These are phyloP conservation scores for Boletus reticuloceps DNA, from an alignment of 768 basidiomycete genomes.

Conservation along the genomic window DNA sequence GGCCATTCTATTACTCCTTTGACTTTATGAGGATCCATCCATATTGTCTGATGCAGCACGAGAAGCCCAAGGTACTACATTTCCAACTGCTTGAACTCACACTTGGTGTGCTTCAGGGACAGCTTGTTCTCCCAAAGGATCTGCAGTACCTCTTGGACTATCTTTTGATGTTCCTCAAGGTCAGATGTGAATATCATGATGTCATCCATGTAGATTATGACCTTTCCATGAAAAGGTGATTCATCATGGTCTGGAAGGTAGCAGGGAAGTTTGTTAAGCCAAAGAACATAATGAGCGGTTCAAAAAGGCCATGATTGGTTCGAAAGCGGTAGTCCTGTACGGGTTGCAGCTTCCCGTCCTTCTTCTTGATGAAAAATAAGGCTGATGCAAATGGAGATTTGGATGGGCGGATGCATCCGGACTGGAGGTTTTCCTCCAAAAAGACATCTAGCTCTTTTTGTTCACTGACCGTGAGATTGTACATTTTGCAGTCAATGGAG, in stretches of 20 bases:
- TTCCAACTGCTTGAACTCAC: no score
- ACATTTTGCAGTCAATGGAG: neutral
- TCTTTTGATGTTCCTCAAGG: no score
- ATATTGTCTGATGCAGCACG: rapidly evolving
- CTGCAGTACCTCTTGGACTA: no score
- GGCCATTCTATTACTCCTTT: neutral
- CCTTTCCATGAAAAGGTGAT: constrained; percentile 10
- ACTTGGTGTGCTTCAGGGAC: no score
- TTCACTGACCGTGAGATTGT: neutral
- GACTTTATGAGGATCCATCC: neutral
- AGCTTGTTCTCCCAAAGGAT: no score
- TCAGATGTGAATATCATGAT: constrained; percentile 32
- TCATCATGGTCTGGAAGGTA: constrained; percentile 13
- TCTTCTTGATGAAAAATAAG: neutral
- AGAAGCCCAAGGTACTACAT: neutral
- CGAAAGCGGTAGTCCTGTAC: constrained; percentile 13
- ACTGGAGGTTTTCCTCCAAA: neutral
- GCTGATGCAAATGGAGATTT: neutral
- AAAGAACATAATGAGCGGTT: no score
- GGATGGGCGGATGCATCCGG: neutral
- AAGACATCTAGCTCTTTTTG: neutral
- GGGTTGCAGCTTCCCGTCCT: neutral
- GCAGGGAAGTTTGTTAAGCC: no score
- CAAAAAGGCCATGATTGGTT: neutral
- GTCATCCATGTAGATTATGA: constrained; percentile 40